phyloP scores from a whole-genome alignment of 495 filamentous ascomycete species.

The Talaromyces borbonicus region DNA sequence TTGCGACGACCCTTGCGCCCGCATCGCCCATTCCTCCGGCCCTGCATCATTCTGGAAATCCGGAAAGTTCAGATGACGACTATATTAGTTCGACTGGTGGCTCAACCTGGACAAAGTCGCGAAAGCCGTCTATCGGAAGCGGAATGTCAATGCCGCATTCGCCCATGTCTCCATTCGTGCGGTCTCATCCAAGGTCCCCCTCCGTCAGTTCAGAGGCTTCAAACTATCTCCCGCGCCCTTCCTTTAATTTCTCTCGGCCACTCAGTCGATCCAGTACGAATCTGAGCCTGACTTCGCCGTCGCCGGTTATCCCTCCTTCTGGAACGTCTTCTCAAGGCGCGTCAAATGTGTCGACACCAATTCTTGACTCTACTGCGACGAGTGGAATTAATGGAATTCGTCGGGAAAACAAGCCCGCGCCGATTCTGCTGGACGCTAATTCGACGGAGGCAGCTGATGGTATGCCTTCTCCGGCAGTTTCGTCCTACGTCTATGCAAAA shows the following conservation, averaged over 20 bases:
- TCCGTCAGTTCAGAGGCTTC: constrained; percentile 74
- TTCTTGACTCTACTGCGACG: constrained; percentile 14
- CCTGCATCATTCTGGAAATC: constrained; percentile 44
- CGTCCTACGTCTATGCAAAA: constrained; percentile 76
- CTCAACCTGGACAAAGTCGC: constrained; percentile 41
- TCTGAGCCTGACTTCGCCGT: constrained; percentile 41
- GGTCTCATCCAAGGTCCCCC: constrained; percentile 57
- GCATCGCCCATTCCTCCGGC: constrained; percentile 49
- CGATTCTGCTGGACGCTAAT: constrained; percentile 24
- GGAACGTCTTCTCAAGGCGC: constrained; percentile 12
- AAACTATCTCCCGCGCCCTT: constrained; percentile 51
- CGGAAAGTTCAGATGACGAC: constrained; percentile 58
- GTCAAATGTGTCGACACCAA: neutral
- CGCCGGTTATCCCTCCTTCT: constrained; percentile 16
- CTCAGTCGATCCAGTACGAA: constrained; percentile 65
- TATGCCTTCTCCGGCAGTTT: constrained; percentile 40
- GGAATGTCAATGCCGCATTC: constrained; percentile 51
- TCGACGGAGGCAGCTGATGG: constrained; percentile 23
- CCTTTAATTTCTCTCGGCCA: constrained; percentile 90
- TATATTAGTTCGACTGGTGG: constrained; percentile 42
- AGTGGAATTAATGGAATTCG: constrained; percentile 13
- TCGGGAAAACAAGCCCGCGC: constrained; percentile 27
- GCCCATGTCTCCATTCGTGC: constrained; percentile 50
- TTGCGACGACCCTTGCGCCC: constrained; percentile 40
- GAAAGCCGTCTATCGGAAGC: constrained; percentile 59